Evolutionary conservation across 495 filamentous ascomycete species (phyloP), one percentile per base, ranked within the genome.

Genomic region (Talaromyces nanjingensis): DNA sequence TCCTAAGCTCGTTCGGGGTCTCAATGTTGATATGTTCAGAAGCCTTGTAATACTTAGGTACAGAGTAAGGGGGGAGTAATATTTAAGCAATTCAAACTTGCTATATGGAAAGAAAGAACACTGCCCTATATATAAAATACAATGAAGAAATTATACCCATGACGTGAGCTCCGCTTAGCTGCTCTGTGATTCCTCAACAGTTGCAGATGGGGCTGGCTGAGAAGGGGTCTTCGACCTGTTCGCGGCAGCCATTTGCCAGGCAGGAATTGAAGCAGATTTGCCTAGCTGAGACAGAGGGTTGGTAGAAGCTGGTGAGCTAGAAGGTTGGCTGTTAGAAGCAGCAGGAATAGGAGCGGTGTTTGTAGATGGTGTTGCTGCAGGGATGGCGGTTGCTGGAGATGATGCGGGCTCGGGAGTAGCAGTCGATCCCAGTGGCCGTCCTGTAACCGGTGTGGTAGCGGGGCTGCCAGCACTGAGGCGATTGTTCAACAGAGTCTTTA

Each of bases 401-500:
- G 69, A 65, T 29, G 45, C 71, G 59, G 65, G 73, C 37, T 24
- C 42, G 22, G 59, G 22, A 59, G 64, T 56, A 63, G 72, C 56
- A 37, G 69, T 72, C 27, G 72, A 61, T 58, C 68, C 70, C 18
- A 73, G 63, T 42, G 73, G 70, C 49, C 71, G 68, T 63, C 74
- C 71, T 70, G 75, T 33, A 68, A 68, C 31, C 73, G 76, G 64
- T 62, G 42, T 71, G 63, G 74, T 68, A 27, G 66, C 24, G 20
- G 67, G 67, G 63, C 73, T 72, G 52, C 77, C 73, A 29, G 77
- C 74, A 66, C 86, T 86, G 77, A 96, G 84, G 66, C 91, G 81
- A 74, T 96, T 94, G 52, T 84, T 85, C 72, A 97, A 80, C 62
- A 99, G 78, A 20, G 87, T 87, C 79, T 97, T 97, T 64, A 99